Conservation (phyloP, 768 basidiomycete species). For the Solioccasus polychromus region DNA sequence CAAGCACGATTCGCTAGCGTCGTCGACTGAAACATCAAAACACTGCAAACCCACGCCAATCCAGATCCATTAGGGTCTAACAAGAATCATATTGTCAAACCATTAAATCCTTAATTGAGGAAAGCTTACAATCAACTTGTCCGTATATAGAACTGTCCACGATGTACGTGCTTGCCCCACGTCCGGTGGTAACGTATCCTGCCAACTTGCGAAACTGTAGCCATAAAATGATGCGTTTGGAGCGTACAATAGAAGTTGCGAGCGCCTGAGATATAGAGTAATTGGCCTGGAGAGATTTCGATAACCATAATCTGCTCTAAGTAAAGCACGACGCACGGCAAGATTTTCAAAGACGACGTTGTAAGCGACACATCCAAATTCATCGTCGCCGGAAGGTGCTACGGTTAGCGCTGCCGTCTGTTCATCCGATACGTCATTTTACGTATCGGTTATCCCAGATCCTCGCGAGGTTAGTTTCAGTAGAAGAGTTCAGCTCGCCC, state of each 20-base stretch:
- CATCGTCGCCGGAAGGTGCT: constrained; percentile 47
- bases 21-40: constrained; percentile 46
- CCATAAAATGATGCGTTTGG: constrained; percentile 59
- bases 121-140: constrained; percentile 57
- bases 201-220: constrained; percentile 11
- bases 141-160: constrained; percentile 63
- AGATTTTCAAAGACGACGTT: constrained; percentile 67
- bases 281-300: constrained; percentile 37
- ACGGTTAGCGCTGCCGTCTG: constrained; percentile 57
- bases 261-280: constrained; percentile 61
- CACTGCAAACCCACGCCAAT: background rate
- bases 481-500: constrained; percentile 49
- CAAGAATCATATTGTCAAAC: background rate
- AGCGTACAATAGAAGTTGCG: constrained; percentile 58
- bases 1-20: constrained; percentile 63
- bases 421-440: constrained; percentile 49
- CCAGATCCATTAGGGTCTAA: constrained; percentile 18
- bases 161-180: constrained; percentile 56
- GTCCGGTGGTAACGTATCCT: constrained; percentile 57
- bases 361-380: constrained; percentile 52
- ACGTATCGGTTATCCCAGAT: constrained; percentile 50
- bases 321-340: constrained; percentile 45
- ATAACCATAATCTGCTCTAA: background rate
- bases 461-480: constrained; percentile 46
- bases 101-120: background rate